These are phyloP conservation scores for Cytidiella melzeri DNA, from an alignment of 768 basidiomycete species.

Conservation along the genomic window DNA sequence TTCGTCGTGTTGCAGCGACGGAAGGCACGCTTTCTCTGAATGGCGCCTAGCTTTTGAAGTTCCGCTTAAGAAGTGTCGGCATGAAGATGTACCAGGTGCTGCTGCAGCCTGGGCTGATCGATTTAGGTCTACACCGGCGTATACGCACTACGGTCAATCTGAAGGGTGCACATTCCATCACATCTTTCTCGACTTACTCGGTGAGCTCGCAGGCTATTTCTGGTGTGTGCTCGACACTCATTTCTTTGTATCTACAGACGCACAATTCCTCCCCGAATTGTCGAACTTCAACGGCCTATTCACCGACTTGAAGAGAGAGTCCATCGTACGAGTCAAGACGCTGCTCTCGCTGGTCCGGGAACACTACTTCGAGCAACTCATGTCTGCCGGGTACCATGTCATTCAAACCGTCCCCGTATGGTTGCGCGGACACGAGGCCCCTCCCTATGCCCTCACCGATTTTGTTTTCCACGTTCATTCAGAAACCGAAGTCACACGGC, in stretches of 20 bases:
- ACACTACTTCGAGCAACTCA: constrained; percentile 21
- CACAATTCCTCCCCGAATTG: constrained; percentile 21
- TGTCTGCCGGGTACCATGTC: constrained; percentile 18
- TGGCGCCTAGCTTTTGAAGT: constrained; percentile 27
- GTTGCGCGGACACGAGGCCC: constrained; percentile 10
- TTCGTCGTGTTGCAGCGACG: constrained; percentile 3
- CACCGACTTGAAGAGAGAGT: constrained; percentile 13
- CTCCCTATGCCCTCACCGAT: constrained; percentile 14
- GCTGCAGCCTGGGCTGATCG: constrained; percentile 8
- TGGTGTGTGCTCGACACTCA: neutral
- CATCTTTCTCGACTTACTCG: constrained; percentile 17
- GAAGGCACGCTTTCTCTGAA: constrained; percentile 17
- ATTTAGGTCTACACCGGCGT: constrained; percentile 13
- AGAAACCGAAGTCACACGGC: constrained; percentile 13
- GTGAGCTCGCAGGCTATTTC: constrained; percentile 11
- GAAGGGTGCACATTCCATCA: constrained; percentile 13
- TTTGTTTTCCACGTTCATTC: constrained; percentile 20
- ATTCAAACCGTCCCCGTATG: constrained; percentile 19
- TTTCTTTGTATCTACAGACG: constrained; percentile 11
- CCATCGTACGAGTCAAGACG: constrained; percentile 19
- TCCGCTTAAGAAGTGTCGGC: constrained; percentile 17
- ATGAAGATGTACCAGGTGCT: constrained; percentile 12
- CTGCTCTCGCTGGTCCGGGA: constrained; percentile 19
- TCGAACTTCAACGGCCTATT: constrained; percentile 19
- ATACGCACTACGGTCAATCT: constrained; percentile 10